phyloP scores from a whole-genome alignment of 2,329 filamentous ascomycete genomes.

The Onygena corvina region DNA sequence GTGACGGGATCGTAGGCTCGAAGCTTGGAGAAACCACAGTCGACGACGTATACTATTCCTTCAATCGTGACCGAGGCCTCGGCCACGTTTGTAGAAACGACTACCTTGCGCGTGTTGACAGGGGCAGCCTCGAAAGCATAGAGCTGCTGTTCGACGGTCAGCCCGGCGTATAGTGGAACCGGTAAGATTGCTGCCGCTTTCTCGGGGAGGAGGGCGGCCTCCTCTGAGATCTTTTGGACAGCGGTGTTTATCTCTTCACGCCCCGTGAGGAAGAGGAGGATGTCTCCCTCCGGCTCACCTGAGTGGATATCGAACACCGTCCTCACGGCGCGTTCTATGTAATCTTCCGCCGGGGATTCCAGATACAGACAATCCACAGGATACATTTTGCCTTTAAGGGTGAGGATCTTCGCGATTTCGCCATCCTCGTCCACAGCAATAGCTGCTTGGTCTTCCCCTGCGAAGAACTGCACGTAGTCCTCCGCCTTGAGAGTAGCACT shows the following conservation, averaged over 20 bases:
- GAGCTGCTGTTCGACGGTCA: slow-evolving; percentile 85
- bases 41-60: slow-evolving; percentile 80
- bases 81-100: slow-evolving; percentile 90
- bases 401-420: slow-evolving; percentile 56
- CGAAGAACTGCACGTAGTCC: slow-evolving; percentile 70
- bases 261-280: slow-evolving; percentile 83
- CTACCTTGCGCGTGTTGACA: slow-evolving; percentile 74
- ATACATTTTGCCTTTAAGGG: slow-evolving; percentile 74
- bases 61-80: slow-evolving; percentile 93
- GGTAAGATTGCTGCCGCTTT: slow-evolving; percentile 51
- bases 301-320: slow-evolving; percentile 81
- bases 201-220: slow-evolving; percentile 50
- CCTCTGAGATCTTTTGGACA: slow-evolving; percentile 67
- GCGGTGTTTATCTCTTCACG: slow-evolving; percentile 81
- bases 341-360: slow-evolving; percentile 67
- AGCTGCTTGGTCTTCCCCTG: slow-evolving; percentile 28
- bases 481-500: slow-evolving; percentile 89
- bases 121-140: slow-evolving; percentile 80
- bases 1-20: slow-evolving; percentile 72
- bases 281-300: slow-evolving; percentile 68
- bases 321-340: slow-evolving; percentile 68
- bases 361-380: slow-evolving; percentile 80
- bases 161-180: slow-evolving; percentile 76
- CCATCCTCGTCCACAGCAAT: slow-evolving; percentile 28
- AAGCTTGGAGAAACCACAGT: slow-evolving; percentile 83